Percentiles rank a stretch among this genome's conserved stretches.
These are phyloP conservation scores for Melaleuca quinquenervia DNA, from an alignment of 345 rosid genomes.

Conservation along the genomic window DNA sequence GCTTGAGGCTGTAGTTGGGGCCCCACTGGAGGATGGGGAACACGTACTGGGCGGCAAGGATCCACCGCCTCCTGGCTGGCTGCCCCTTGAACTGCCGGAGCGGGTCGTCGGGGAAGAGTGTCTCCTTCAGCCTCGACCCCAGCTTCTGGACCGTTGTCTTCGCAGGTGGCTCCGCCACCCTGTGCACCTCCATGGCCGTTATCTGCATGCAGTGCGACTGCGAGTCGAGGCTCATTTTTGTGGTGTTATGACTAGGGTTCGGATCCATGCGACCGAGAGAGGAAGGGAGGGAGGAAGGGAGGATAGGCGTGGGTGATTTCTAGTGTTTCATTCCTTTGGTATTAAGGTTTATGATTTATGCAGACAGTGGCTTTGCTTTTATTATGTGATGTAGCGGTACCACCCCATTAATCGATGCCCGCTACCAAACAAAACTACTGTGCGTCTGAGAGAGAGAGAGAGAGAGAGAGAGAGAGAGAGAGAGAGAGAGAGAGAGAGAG, in stretches of 20 bases:
- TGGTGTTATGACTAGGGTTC: not conserved
- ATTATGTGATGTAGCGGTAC: not conserved
- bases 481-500: not conserved
- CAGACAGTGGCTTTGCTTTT: not conserved
- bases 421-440: not conserved
- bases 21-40: slow-evolving; percentile 96
- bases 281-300: not conserved
- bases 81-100: slow-evolving; percentile 89
- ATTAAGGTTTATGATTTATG: not conserved
- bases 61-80: slow-evolving; percentile 31
- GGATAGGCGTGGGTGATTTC: not conserved
- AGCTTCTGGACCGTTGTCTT: slow-evolving; percentile 44
- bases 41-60: slow-evolving; percentile 59
- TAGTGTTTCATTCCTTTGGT: not conserved
- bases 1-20: slow-evolving; percentile 51
- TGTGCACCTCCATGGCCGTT: slow-evolving; percentile 50
- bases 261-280: not conserved
- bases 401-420: not conserved
- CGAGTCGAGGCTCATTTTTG: not conserved
- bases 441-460: accelerated
- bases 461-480: not conserved
- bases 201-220: slow-evolving; percentile 12
- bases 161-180: slow-evolving; percentile 68
- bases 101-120: slow-evolving; percentile 95
- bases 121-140: slow-evolving; percentile 58